Evolutionary conservation across 129 eudicot species (phyloP), one percentile per base, ranked within the genome.

Genomic region (Kitagawia praeruptora): DNA sequence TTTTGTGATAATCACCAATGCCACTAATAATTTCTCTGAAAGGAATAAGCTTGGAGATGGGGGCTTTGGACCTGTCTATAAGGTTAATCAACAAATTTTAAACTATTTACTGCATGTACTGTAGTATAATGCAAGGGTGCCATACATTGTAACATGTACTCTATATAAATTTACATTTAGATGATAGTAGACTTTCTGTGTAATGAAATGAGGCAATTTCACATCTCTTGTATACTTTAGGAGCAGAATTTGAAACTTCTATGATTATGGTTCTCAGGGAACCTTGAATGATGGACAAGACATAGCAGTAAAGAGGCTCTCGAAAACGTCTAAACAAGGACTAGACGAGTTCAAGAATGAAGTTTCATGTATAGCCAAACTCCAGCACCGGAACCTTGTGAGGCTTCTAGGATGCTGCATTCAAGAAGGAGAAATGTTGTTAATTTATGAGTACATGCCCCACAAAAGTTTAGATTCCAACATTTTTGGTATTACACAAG

Each of bases 381-480:
- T 78, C 10, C 85, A 83, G 47, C 82, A 83, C 51, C 79, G 82
- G 10, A 79, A 83, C 76, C 76, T 83, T 25, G 85, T 72, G 71
- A 83, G 58, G 82, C 79, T 83, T 75, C 61, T 83, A 2, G 82
- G 85, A 37, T 78, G 85, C 47, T 83, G 82, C 80, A 23, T 73
- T 63, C 54, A 74, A n/a, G 76, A 78, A 74, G 85, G 78, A 27
- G 70, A 83, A 74, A 74, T 74, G 77, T 11, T 74, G 77, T 44
- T 74, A 48, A 74, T 74, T 4, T 74, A 74, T 1, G 56, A 44
- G 45, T 44, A 25, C 56, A 74, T 74, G 77, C 39, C 54, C 53
- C 44, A 44, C 77, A 74, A 44, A 44, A 74, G 77, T 44, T 74
- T 74, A n/a, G 54, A 74, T 44, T 42, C 77, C 56, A 42, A 44